Base-by-base conservation (phyloP, 306 rosid genomes). In the Abrus precatorius region DNA sequence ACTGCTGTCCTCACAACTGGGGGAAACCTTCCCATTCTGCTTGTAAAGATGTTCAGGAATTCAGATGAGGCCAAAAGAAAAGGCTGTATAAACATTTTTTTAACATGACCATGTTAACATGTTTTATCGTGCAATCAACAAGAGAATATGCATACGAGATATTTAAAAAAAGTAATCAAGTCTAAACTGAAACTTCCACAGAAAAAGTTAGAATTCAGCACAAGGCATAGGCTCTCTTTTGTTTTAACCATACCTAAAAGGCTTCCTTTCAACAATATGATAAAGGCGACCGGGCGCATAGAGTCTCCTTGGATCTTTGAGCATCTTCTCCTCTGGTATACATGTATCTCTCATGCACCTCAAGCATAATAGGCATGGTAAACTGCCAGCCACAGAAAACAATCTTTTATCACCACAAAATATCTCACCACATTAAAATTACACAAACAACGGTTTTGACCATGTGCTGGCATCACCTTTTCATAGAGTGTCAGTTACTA, bases 211-310 rank as follows among this genome's bases (percentile, higher is more conserved):
- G 49, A 55, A 43, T 32, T 34, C 65, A 8, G 52, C 61, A 48
- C 5, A 79, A 67, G 41, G 59, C 40, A 41, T 8, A 63, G 61
- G 67, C 69, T 79, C 76, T 10, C 9, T 44, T 64, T 68, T 1
- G 76, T 33, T 59, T 62, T 43, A 45, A 81, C 49, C 64, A 43
- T 82, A 94, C 98, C 94, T 94, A 85, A 84, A 94, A 55, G 92
- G 97, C 82, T 88, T 92, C 83, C 98, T 89, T 92, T 94, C 98
- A 40, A 94, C 94, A 59, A 94, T 92, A 85, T 94, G 98, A 77
- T 94, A 94, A 62, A 94, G 97, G 73, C 98, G 94, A 74, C 98
- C 98, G 0, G 98, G 98, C 40, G 97, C 97, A 69, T 94, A 94
- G 69, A 94, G 94, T 85, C 97, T 94, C 90, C 98, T 87, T 10